phyloP scores from a whole-genome alignment of 1,284 basidiomycete species.

The Ustilago cynodontis region DNA sequence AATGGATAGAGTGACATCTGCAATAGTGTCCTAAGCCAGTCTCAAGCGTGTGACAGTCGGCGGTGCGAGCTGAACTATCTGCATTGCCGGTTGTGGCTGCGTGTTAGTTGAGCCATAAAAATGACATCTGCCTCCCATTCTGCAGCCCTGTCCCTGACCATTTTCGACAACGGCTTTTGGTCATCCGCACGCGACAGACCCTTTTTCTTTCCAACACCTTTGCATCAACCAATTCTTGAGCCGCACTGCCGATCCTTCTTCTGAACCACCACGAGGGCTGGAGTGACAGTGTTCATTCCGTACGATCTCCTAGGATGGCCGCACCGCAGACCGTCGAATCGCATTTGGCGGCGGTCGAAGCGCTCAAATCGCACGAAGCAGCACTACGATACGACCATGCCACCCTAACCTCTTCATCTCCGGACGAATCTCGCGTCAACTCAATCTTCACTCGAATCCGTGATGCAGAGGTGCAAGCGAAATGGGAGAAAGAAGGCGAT shows the following conservation, averaged over 20 bases:
- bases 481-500: constrained; percentile 43
- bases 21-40: too few species aligned
- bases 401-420: constrained; percentile 18
- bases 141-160: constrained; percentile 11
- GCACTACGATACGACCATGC: constrained; percentile 49
- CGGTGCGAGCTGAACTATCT: neutral
- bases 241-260: neutral
- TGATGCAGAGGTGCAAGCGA: constrained; percentile 23
- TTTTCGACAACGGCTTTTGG: constrained; percentile 13
- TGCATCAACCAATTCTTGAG: neutral
- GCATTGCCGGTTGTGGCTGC: neutral
- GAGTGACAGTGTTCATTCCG: neutral
- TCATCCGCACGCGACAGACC: constrained; percentile 13
- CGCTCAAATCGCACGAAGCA: constrained; percentile 35
- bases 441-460: constrained; percentile 27
- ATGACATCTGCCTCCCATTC: too few species aligned
- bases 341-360: constrained; percentile 18
- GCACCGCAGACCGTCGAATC: constrained; percentile 7
- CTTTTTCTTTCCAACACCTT: neutral
- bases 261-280: neutral
- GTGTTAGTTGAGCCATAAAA: constrained; percentile 3
- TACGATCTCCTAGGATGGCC: neutral
- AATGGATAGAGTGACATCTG: neutral
- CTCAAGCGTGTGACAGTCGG: too few species aligned
- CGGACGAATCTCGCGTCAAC: constrained; percentile 34